phyloP scores from a whole-genome alignment of 2,329 filamentous ascomycete species.

The Exserohilum turcica region DNA sequence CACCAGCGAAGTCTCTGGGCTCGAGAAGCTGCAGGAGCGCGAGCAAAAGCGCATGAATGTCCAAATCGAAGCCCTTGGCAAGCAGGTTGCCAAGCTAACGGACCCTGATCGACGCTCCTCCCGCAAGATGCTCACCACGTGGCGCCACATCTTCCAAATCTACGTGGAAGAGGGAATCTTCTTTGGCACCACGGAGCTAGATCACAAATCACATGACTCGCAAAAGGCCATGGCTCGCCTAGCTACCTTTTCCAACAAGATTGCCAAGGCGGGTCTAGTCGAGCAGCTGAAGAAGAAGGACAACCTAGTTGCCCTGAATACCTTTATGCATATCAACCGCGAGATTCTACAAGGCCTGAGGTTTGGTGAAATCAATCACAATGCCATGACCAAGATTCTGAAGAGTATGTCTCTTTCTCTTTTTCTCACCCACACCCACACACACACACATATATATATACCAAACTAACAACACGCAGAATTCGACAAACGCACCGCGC shows the following conservation, averaged over 20 bases:
- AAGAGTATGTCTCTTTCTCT: slow-evolving; percentile 66
- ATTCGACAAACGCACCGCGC: slow-evolving; percentile 83
- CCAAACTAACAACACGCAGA: slow-evolving; percentile 55
- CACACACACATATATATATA: not conserved
- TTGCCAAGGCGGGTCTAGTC: slow-evolving; percentile 64
- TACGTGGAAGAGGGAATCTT: slow-evolving; percentile 82
- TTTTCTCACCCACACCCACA: too few relatives aligned
- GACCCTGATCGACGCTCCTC: slow-evolving; percentile 67
- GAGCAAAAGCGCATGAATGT: slow-evolving; percentile 68
- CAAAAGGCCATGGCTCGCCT: slow-evolving; percentile 70
- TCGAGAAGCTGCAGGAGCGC: slow-evolving; percentile 69
- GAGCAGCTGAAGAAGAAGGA: slow-evolving; percentile 67
- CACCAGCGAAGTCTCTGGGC: slow-evolving; percentile 69
- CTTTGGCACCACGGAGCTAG: slow-evolving; percentile 75
- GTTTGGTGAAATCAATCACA: slow-evolving; percentile 83
- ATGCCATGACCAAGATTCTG: slow-evolving; percentile 79
- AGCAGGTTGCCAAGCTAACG: slow-evolving; percentile 67
- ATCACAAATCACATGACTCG: slow-evolving; percentile 70
- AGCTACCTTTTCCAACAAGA: slow-evolving; percentile 72
- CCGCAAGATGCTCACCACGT: slow-evolving; percentile 69
- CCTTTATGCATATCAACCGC: slow-evolving; percentile 74
- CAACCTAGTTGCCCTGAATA: slow-evolving; percentile 67
- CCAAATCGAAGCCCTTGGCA: slow-evolving; percentile 68
- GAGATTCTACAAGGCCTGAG: slow-evolving; percentile 78
- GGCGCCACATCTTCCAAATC: slow-evolving; percentile 81